phyloP scores from a whole-genome alignment of 495 filamentous ascomycete species.

The Talaromyces nanjingensis region DNA sequence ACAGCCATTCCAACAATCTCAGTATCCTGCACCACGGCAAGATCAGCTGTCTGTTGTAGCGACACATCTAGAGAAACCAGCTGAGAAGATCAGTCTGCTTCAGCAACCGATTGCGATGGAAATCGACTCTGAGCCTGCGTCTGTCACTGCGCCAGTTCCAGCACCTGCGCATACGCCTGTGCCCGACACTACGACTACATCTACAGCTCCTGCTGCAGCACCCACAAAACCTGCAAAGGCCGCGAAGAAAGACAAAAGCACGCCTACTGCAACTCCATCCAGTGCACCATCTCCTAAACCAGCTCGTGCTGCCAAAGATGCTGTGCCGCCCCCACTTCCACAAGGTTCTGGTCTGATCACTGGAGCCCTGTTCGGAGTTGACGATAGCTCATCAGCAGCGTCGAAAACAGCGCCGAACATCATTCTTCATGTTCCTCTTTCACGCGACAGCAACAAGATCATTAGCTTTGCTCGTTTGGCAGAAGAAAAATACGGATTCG shows the following conservation, averaged over 20 bases:
- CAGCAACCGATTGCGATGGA: slow-evolving; percentile 28
- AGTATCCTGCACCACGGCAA: slow-evolving; percentile 5
- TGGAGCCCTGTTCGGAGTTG: slow-evolving; percentile 52
- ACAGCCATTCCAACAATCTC: slow-evolving; percentile 10
- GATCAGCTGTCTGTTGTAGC: slow-evolving; percentile 9
- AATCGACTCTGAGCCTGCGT: slow-evolving; percentile 20
- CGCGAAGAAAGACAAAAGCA: slow-evolving; percentile 31
- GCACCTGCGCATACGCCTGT: neutral
- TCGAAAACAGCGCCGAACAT: slow-evolving; percentile 69
- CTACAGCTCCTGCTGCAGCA: neutral
- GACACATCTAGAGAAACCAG: slow-evolving; percentile 12
- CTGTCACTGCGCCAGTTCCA: neutral
- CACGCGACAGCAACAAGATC: slow-evolving; percentile 76
- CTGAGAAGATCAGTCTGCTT: slow-evolving; percentile 7
- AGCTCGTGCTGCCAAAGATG: slow-evolving; percentile 41
- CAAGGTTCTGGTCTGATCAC: slow-evolving; percentile 63
- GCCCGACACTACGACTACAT: neutral
- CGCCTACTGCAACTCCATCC: slow-evolving; percentile 44
- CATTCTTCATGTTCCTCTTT: slow-evolving; percentile 71
- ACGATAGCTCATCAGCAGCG: slow-evolving; percentile 31
- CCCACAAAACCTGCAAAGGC: slow-evolving; percentile 10
- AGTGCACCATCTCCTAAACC: slow-evolving; percentile 56
- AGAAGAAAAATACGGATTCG: slow-evolving; percentile 89
- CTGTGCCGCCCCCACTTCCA: slow-evolving; percentile 40
- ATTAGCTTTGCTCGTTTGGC: slow-evolving; percentile 93